Evolutionary conservation across 192 early-diverging fungal genomes (phyloP).

Genomic region (Chytriomyces sp.): DNA sequence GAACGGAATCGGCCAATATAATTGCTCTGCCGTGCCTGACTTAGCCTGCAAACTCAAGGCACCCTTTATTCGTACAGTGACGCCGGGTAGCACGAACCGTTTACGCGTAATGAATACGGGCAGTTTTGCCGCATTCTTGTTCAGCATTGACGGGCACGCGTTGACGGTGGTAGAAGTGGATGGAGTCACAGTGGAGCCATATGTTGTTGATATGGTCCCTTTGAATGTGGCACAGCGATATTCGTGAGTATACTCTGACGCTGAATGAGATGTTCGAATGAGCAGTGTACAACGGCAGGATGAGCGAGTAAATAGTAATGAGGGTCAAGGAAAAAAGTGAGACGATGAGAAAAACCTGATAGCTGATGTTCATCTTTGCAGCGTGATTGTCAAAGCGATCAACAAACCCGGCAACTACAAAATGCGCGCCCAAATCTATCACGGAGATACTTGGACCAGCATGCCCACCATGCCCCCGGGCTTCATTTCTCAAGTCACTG

Average conservation of each 20-base stretch:
- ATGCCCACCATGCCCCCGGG: constrained; percentile 6
- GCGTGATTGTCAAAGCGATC: constrained; percentile 9
- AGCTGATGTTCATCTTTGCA: background rate
- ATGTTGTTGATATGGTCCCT: constrained; percentile 35
- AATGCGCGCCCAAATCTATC: constrained; percentile 27
- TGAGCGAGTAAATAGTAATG: no score
- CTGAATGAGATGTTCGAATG: no score
- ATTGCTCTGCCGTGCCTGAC: background rate
- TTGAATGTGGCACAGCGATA: constrained; percentile 53
- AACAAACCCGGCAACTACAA: background rate
- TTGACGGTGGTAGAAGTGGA: constrained; percentile 60
- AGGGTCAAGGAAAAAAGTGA: no score
- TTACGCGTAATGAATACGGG: constrained; percentile 49
- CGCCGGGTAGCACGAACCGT: constrained; percentile 22
- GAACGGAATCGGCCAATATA: constrained; percentile 45
- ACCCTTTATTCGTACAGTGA: background rate
- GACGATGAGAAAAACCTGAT: background rate
- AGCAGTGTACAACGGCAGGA: no score
- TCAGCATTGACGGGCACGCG: constrained; percentile 53
- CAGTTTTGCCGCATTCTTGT: constrained; percentile 45
- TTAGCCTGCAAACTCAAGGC: background rate
- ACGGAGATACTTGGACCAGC: constrained; percentile 28
- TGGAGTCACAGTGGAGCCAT: constrained; percentile 47
- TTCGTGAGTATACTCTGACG: constrained; percentile 25
- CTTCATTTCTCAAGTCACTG: constrained; percentile 14